phyloP scores from a whole-genome alignment of 2,329 filamentous ascomycete species.

The Lasiodiplodia sp. region DNA sequence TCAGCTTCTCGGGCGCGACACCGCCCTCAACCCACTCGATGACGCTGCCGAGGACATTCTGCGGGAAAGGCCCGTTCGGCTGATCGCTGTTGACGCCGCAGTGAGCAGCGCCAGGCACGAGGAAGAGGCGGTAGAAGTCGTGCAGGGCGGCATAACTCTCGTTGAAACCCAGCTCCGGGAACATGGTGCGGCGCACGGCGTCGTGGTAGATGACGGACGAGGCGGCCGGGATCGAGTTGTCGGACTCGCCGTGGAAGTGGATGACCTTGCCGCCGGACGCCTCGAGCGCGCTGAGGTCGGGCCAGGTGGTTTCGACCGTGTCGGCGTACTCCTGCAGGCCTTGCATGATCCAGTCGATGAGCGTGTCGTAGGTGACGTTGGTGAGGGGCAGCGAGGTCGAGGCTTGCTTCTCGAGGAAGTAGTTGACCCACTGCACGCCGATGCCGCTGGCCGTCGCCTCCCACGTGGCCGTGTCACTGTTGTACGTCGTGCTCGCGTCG shows the following conservation, averaged over 20 bases:
- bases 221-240: conserved; percentile 60
- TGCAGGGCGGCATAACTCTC: conserved; percentile 52
- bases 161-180: conserved; percentile 49
- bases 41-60: conserved; percentile 56
- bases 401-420: conserved; percentile 46
- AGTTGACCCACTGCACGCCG: conserved; percentile 52
- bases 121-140: conserved; percentile 64
- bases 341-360: conserved; percentile 60
- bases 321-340: conserved; percentile 59
- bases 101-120: conserved; percentile 62
- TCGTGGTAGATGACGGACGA: conserved; percentile 65
- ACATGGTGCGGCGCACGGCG: conserved; percentile 61
- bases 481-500: conserved; percentile 47
- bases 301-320: conserved; percentile 61
- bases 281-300: conserved; percentile 61
- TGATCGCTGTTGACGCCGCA: conserved; percentile 43
- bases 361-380: conserved; percentile 62
- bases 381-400: background rate
- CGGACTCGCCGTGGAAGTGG: conserved; percentile 65
- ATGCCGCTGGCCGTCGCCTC: conserved; percentile 42
- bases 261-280: conserved; percentile 62
- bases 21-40: conserved; percentile 63
- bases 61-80: conserved; percentile 47
- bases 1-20: conserved; percentile 53
- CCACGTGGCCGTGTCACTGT: conserved; percentile 43